A percentile compares a stretch with the other conserved stretches of the same genome.
Conservation (phyloP, 2,329 filamentous ascomycete genomes). For the Phaeomoniella chlamydospora region DNA sequence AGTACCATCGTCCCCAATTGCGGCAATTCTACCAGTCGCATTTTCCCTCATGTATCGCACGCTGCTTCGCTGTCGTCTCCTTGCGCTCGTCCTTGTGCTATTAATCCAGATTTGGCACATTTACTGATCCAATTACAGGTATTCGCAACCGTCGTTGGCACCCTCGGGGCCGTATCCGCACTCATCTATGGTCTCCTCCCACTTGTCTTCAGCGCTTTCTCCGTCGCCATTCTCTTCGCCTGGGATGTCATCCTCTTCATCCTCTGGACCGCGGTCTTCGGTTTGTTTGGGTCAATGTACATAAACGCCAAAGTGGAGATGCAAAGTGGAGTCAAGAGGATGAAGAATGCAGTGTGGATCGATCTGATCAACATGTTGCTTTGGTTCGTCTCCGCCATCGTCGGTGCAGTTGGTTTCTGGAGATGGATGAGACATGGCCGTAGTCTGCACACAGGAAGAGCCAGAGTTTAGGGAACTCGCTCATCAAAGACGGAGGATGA, state of each 20-base stretch:
- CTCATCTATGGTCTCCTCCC: conserved; percentile 52
- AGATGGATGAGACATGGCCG: conserved; percentile 1
- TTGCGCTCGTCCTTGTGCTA: background rate
- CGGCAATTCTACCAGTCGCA: background rate
- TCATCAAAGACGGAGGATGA: too few relatives aligned
- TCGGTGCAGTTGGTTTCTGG: conserved; percentile 2
- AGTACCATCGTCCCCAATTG: conserved; percentile 15
- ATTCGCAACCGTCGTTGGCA: conserved; percentile 59
- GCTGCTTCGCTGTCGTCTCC: conserved; percentile 3
- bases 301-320: conserved; percentile 54
- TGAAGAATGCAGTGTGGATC: conserved; percentile 81
- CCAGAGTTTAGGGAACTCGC: conserved; percentile 1
- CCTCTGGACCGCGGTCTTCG: conserved; percentile 71
- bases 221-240: conserved; percentile 31
- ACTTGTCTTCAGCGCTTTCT: conserved; percentile 22
- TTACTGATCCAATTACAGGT: conserved; percentile 25
- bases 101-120: conserved; percentile 1
- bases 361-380: conserved; percentile 60
- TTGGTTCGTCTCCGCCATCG: conserved; percentile 53
- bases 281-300: conserved; percentile 70
- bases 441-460: conserved; percentile 2
- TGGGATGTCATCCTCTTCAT: conserved; percentile 63
- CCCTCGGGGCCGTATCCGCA: conserved; percentile 49
- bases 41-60: background rate
- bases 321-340: conserved; percentile 49